Percentiles rank a stretch among this genome's conserved stretches.
Conservation (phyloP, 306 rosid species). For the Lablab purpureus region DNA sequence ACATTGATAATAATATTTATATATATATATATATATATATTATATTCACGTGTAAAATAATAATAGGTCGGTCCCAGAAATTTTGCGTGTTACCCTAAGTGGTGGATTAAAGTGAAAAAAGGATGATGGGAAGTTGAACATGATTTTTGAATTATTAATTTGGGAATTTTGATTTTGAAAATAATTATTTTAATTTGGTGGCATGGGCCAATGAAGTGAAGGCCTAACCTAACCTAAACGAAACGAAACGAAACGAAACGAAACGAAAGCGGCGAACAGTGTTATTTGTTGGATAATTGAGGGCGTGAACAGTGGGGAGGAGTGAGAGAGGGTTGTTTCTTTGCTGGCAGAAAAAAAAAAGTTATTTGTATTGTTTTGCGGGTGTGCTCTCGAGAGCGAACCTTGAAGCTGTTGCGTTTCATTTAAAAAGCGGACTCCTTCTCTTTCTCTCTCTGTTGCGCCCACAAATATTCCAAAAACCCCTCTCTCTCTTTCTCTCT, state of each 20-base stretch:
- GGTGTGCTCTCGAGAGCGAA: conserved; percentile 19
- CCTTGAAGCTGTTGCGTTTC: conserved; percentile 21
- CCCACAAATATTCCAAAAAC: conserved; percentile 29
- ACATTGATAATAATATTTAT: neutral
- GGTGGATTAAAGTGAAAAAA: conserved; percentile 31
- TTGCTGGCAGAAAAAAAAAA: conserved; percentile 45
- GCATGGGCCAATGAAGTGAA: conserved; percentile 21
- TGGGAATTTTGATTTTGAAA: neutral
- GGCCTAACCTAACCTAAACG: conserved; percentile 38
- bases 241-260: conserved; percentile 22
- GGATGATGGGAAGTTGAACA: neutral
- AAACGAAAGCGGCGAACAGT: conserved; percentile 22
- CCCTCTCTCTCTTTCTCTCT: conserved; percentile 3
- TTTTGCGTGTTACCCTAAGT: neutral
- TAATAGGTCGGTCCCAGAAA: neutral
- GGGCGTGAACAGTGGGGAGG: neutral
- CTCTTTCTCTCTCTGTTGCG: neutral
- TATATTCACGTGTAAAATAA: neutral
- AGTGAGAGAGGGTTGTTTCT: conserved; percentile 12
- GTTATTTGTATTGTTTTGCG: conserved; percentile 33
- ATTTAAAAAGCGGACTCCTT: conserved; percentile 27
- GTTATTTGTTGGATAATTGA: conserved; percentile 34
- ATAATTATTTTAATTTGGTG: neutral
- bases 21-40: too few species aligned
- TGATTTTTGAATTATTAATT: conserved; percentile 35